Percentiles rank a stretch among this genome's conserved stretches.
Conservation (phyloP, 2,329 filamentous ascomycete species). For the Aspergillus melleus region DNA sequence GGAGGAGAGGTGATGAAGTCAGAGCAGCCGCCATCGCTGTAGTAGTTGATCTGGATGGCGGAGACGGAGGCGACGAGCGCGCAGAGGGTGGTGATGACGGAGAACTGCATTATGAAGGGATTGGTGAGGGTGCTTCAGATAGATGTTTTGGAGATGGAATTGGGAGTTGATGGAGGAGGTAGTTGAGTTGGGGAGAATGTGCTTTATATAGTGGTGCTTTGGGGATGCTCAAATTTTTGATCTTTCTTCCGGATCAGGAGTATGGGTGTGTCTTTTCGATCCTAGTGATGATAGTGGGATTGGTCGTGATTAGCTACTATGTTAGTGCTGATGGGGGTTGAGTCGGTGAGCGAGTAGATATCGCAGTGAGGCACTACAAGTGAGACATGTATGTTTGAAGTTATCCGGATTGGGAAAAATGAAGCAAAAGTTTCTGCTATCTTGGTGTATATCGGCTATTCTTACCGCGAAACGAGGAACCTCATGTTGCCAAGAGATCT, state of each 20-base stretch:
- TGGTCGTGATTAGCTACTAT: background rate
- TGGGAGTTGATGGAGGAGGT: background rate
- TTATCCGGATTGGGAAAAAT: background rate
- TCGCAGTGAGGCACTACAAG: background rate
- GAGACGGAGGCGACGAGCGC: background rate
- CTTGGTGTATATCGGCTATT: background rate
- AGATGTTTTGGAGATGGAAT: background rate
- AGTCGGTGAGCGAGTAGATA: background rate
- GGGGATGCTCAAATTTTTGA: background rate
- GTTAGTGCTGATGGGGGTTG: background rate
- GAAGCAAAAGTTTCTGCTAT: background rate
- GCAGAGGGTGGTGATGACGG: background rate
- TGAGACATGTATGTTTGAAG: background rate
- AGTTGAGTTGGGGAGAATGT: background rate
- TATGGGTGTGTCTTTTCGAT: background rate
- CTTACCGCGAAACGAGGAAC: too few relatives aligned
- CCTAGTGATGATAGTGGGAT: background rate
- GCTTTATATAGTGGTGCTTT: background rate
- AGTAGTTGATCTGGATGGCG: slow-evolving; percentile 7
- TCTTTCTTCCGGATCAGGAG: background rate
- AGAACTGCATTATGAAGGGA: background rate
- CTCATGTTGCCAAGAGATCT: background rate
- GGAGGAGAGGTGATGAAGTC: slow-evolving; percentile 2
- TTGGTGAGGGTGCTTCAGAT: too few relatives aligned
- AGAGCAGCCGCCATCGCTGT: slow-evolving; percentile 5